Base-by-base conservation (phyloP, 306 rosid genomes). In the Comarum palustre region DNA sequence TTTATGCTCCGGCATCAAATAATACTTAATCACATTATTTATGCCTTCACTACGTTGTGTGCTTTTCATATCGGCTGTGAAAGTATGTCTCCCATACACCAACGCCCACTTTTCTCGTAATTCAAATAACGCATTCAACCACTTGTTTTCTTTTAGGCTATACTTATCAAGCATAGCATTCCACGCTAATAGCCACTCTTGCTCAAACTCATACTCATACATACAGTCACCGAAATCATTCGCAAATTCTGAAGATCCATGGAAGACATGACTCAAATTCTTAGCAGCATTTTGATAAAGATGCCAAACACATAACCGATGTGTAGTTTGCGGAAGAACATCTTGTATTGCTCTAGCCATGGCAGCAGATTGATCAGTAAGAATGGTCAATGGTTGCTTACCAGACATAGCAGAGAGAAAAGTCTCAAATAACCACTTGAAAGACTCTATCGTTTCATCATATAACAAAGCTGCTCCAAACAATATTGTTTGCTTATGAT, bases 381-480 rank as follows among this genome's bases (percentile, higher is more conserved):
- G 78, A 64, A 74, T 46, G 4, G 72, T 63, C 25, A 29, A 29
- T 29, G 31, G 31, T 29, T 29, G 31, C 31, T 29, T 29, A 29
- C 31, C 31, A 29, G 31, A 29, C 31, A 29, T 29, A 29, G 31
- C 31, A 29, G 31, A 29, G 31, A 29, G 31, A 29, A 25, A 74
- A 15, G 62, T 66, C 38, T 65, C 32, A 39, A 68, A 75, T 24
- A 66, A 52, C 66, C 73, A 75, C 27, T 4, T 39, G 66, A 75
- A 51, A 20, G 47, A 62, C 8, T 75, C 7, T 48, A 3, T 19
- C 31, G 31, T 48, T 25, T 22, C 34, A 25, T 57, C 34, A 48
- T 48, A 48, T 48, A 48, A 16, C 2, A 71, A 31, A 3, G 75
- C 14, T 7, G 48, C 71, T 9, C 61, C 59, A 59, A 60, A 68